Evolutionary conservation across 495 filamentous ascomycete species (phyloP).

Genomic region (Neohortaea acidophila): DNA sequence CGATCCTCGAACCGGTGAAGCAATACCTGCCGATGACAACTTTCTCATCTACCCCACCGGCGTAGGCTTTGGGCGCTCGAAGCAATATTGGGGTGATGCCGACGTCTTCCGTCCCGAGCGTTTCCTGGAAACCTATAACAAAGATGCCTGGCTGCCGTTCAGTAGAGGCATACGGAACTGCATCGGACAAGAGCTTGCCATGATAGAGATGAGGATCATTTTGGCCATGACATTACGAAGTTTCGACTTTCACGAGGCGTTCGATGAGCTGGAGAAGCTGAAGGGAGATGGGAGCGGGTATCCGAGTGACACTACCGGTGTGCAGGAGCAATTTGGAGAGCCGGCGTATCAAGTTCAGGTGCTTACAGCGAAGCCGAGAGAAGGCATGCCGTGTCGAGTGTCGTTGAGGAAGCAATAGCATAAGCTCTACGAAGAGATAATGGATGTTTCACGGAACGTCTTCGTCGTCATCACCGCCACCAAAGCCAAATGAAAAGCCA

Average conservation of each 20-base stretch:
- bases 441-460: slow-evolving; percentile 4
- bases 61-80: no score
- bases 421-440: no score
- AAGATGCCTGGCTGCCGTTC: slow-evolving; percentile 8
- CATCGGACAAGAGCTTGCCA: slow-evolving; percentile 14
- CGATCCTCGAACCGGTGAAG: slow-evolving; percentile 12
- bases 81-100: slow-evolving; percentile 24
- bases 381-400: slow-evolving; percentile 11
- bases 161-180: slow-evolving; percentile 10
- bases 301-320: neutral
- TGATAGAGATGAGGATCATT: slow-evolving; percentile 9
- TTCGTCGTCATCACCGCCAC: slow-evolving; percentile 29
- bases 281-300: slow-evolving; percentile 3
- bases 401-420: no score
- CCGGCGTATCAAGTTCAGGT: slow-evolving; percentile 8
- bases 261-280: slow-evolving; percentile 4
- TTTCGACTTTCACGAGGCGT: slow-evolving; percentile 8
- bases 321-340: neutral
- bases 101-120: slow-evolving; percentile 5
- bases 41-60: slow-evolving; percentile 28
- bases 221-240: slow-evolving; percentile 8
- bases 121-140: slow-evolving; percentile 7
- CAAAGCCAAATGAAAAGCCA: slow-evolving; percentile 77
- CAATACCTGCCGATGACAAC: slow-evolving; percentile 14
- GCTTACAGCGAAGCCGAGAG: slow-evolving; percentile 10